phyloP scores from a whole-genome alignment of 2,329 filamentous ascomycete species.

The Fusarium chlamydosporum region DNA sequence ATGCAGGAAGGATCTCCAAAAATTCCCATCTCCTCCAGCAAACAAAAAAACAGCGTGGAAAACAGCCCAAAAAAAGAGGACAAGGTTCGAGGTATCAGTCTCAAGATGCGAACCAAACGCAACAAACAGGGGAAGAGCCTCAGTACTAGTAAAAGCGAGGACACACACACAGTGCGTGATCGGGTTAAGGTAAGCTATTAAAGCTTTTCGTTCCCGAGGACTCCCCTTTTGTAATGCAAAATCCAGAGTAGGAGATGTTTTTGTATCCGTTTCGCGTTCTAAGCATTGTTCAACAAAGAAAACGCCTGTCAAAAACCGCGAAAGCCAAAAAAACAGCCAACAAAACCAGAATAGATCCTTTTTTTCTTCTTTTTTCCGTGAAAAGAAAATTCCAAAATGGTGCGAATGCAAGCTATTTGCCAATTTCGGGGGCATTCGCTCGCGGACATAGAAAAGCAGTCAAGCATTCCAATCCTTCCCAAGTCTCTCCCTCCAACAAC shows the following conservation, averaged over 20 bases:
- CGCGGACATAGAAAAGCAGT: constrained; percentile 42
- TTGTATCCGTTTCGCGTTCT: constrained; percentile 47
- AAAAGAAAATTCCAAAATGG: constrained; percentile 40
- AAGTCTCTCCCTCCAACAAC: constrained; percentile 18
- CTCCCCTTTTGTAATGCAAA: constrained; percentile 12
- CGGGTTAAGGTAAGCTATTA: constrained; percentile 15
- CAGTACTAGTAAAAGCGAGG: constrained; percentile 31
- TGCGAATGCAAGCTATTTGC: constrained; percentile 35
- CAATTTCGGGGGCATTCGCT: constrained; percentile 46
- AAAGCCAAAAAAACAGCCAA: constrained; percentile 41
- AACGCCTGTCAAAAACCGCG: constrained; percentile 42
- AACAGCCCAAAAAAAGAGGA: constrained; percentile 33
- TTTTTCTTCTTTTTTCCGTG: constrained; percentile 34
- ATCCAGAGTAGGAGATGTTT: constrained; percentile 43
- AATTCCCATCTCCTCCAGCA: constrained; percentile 38
- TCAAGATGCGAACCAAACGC: constrained; percentile 43
- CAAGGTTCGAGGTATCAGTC: constrained; percentile 44
- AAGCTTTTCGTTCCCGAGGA: constrained; percentile 16
- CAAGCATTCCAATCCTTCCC: constrained; percentile 44
- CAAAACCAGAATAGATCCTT: constrained; percentile 42
- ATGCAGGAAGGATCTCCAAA: constrained; percentile 46
- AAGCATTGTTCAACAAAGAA: constrained; percentile 43
- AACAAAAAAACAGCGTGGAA: constrained; percentile 44
- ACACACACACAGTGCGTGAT: constrained; percentile 39
- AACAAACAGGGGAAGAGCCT: constrained; percentile 7